phyloP scores from a whole-genome alignment of 176 grass and related monocot species.

The Aechmea fasciata region DNA sequence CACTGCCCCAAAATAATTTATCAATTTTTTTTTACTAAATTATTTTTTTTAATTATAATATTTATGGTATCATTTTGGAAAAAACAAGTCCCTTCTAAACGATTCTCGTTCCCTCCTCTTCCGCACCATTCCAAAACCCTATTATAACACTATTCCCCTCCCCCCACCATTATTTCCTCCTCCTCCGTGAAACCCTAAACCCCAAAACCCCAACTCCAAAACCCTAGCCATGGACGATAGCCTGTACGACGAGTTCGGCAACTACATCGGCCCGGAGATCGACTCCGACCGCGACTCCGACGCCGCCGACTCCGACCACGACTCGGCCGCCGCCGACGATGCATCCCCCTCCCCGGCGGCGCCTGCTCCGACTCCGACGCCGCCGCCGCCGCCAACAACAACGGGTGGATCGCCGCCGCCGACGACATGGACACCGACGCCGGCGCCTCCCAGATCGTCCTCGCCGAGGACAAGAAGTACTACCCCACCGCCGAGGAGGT shows the following conservation, averaged over 20 bases:
- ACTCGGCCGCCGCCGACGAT: conserved; percentile 19
- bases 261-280: conserved; percentile 95
- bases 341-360: conserved; percentile 32
- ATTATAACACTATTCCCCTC: background rate
- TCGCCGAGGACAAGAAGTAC: conserved; percentile 99
- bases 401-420: conserved; percentile 28
- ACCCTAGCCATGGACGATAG: conserved; percentile 76
- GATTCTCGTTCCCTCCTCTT: background rate
- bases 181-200: background rate
- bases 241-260: conserved; percentile 99
- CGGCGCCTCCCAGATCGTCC: conserved; percentile 59
- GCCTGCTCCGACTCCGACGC: conserved; percentile 31
- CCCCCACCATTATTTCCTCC: background rate
- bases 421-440: conserved; percentile 52
- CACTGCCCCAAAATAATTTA: too few species aligned
- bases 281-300: conserved; percentile 26
- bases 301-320: conserved; percentile 47
- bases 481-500: conserved; percentile 98
- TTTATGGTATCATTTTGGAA: too few species aligned
- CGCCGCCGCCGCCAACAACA: conserved; percentile 38
- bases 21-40: too few species aligned
- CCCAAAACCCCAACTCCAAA: background rate
- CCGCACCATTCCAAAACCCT: background rate
- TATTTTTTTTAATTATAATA: too few species aligned
- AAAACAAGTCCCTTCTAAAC: background rate